Evolutionary conservation across 352 stramenopile species (phyloP).

Genomic region (Pseudoperonospora humuli): DNA sequence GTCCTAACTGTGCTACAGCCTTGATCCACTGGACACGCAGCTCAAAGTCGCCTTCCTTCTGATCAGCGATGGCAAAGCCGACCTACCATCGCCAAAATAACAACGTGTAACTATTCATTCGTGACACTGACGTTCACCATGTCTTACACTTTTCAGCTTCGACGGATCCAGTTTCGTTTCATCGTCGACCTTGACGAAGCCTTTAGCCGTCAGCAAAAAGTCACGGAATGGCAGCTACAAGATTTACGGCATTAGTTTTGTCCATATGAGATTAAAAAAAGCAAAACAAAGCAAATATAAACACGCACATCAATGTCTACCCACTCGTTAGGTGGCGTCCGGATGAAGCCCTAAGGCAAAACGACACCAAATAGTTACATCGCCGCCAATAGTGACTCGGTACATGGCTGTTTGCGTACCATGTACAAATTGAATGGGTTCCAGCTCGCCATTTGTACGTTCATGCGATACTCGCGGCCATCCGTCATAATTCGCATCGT

Average conservation of each 20-base stretch:
- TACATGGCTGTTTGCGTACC: constrained; percentile 20
- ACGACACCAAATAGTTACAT: neutral
- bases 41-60: constrained; percentile 83
- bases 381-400: neutral
- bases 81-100: constrained; percentile 31
- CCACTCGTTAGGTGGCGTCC: constrained; percentile 71
- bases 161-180: constrained; percentile 60
- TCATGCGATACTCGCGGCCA: constrained; percentile 77
- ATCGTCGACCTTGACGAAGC: constrained; percentile 79
- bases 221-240: constrained; percentile 59
- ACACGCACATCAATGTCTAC: constrained; percentile 63
- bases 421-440: constrained; percentile 86
- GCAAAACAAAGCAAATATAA: neutral
- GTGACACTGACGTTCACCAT: neutral
- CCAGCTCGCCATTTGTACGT: constrained; percentile 81
- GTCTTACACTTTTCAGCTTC: constrained; percentile 63
- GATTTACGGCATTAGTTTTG: neutral
- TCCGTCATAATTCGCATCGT: constrained; percentile 84
- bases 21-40: constrained; percentile 84
- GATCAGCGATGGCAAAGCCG: constrained; percentile 77
- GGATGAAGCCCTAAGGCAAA: constrained; percentile 62
- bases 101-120: neutral
- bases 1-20: constrained; percentile 57
- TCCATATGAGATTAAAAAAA: neutral
- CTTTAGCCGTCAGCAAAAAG: constrained; percentile 78